Base-by-base conservation (phyloP, 106 monocot species). In the Platanthera zijinensis region DNA sequence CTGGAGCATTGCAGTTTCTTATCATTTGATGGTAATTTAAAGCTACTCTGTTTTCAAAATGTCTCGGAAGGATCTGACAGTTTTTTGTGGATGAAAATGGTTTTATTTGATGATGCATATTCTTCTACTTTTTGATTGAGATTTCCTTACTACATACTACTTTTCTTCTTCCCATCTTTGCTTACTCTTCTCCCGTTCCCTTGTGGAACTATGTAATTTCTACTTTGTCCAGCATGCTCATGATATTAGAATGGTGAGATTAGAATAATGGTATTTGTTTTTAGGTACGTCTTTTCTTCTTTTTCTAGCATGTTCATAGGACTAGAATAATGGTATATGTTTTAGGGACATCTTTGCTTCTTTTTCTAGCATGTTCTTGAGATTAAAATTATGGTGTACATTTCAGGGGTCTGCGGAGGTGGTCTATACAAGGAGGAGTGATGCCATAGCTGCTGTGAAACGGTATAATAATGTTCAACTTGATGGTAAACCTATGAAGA, bases 401-500 rank as follows among this genome's bases (percentile, higher is more conserved):
- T 82, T 25, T 52, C 83, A 97, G 97, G 97, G 97, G 70, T 84
- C 97, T 28, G 97, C 97, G 14, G 97, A 97, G 73, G 97, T 94
- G 51, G 78, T 94, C 7, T 97, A 84, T 79, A 48, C 77, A 18
- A 85, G 97, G 76, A 87, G 89, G 80, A 91, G 93, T 77, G 97
- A 94, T 83, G 97, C 93, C 1, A 61, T 97, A 72, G 86, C 89
- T 71, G 93, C 97, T 45, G 61, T 97, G 19, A 97, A 94, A 74
- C 83, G 89, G 45, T 97, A 97, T 81, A 91, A 97, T 74, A 97
- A 89, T 85, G 97, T 97, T 62, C 91, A 91, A 72, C 84, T 97
- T 73, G 97, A 97, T 91, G 97, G 97, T 64, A 97, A 94, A 75
- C 71, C 89, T 59, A 97, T 97, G 97, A 97, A 94, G 75, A 97